phyloP scores from a whole-genome alignment of 495 filamentous ascomycete genomes.

The Hypoxylon fuscum region DNA sequence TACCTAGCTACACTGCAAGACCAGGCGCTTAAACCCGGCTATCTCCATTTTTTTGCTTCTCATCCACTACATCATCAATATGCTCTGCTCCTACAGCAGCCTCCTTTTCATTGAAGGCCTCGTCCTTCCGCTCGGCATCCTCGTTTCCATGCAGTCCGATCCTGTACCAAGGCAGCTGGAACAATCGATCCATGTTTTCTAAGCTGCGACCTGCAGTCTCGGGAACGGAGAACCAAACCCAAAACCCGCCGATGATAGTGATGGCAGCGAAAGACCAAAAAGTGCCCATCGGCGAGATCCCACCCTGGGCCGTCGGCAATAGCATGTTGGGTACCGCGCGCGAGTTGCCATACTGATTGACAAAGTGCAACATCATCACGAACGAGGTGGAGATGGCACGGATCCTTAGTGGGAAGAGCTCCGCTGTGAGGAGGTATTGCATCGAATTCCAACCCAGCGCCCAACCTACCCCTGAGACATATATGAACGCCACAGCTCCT shows the following conservation, averaged over 20 bases:
- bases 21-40: constrained; percentile 4
- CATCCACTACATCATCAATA: constrained; percentile 34
- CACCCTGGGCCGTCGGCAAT: constrained; percentile 51
- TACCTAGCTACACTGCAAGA: not conserved
- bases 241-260: constrained; percentile 64
- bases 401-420: constrained; percentile 74
- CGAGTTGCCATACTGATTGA: constrained; percentile 76
- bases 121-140: constrained; percentile 62
- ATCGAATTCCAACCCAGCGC: constrained; percentile 79
- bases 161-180: constrained; percentile 71
- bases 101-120: constrained; percentile 40
- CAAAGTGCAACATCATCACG: constrained; percentile 71
- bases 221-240: constrained; percentile 71
- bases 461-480: constrained; percentile 72
- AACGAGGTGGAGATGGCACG: constrained; percentile 60
- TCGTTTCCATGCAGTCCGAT: constrained; percentile 68
- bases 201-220: constrained; percentile 72
- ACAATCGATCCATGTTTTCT: constrained; percentile 74
- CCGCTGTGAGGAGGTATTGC: constrained; percentile 78
- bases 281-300: constrained; percentile 60
- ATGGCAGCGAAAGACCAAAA: constrained; percentile 75
- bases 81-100: constrained; percentile 21
- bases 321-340: constrained; percentile 67
- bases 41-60: constrained; percentile 11
- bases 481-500: constrained; percentile 71